phyloP scores from a whole-genome alignment of 1,284 basidiomycete species.

The Lentinula novae-zelandiae region DNA sequence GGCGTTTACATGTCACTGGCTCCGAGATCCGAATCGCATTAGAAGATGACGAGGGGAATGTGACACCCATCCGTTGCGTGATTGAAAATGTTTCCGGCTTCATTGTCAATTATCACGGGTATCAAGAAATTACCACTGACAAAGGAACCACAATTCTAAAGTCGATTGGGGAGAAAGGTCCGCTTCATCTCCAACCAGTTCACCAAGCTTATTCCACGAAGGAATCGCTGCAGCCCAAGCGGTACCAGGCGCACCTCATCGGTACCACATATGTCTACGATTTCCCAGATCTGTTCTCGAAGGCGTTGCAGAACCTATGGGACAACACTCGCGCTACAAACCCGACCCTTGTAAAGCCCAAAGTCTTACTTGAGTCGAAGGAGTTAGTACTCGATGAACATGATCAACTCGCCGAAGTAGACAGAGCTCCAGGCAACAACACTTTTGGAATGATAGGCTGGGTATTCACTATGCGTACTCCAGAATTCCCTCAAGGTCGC shows the following conservation, averaged over 20 bases:
- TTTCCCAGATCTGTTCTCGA: conserved; percentile 98
- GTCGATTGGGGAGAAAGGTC: conserved; percentile 93
- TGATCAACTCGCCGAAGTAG: conserved; percentile 86
- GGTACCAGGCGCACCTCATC: conserved; percentile 98
- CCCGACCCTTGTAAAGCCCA: conserved; percentile 70
- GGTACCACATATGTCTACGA: conserved; percentile 99
- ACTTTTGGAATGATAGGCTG: conserved; percentile 98
- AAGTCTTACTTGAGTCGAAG: conserved; percentile 75
- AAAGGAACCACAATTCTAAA: conserved; percentile 93
- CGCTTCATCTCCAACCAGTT: conserved; percentile 90
- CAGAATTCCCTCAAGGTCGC: conserved; percentile 91
- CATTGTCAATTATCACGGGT: conserved; percentile 98
- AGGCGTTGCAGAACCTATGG: conserved; percentile 95
- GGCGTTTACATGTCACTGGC: conserved; percentile 96
- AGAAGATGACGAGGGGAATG: conserved; percentile 90
- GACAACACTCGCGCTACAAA: conserved; percentile 64
- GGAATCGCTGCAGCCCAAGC: conserved; percentile 98
- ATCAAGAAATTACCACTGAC: conserved; percentile 97
- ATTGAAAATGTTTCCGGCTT: conserved; percentile 99
- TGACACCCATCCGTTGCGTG: conserved; percentile 93
- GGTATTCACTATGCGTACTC: conserved; percentile 92
- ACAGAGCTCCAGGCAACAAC: conserved; percentile 91
- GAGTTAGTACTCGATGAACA: conserved; percentile 96
- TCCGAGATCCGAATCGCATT: conserved; percentile 96
- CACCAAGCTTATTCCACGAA: conserved; percentile 94